phyloP scores from a whole-genome alignment of 1,139 yeast genomes.

The Ashbya aceris region DNA sequence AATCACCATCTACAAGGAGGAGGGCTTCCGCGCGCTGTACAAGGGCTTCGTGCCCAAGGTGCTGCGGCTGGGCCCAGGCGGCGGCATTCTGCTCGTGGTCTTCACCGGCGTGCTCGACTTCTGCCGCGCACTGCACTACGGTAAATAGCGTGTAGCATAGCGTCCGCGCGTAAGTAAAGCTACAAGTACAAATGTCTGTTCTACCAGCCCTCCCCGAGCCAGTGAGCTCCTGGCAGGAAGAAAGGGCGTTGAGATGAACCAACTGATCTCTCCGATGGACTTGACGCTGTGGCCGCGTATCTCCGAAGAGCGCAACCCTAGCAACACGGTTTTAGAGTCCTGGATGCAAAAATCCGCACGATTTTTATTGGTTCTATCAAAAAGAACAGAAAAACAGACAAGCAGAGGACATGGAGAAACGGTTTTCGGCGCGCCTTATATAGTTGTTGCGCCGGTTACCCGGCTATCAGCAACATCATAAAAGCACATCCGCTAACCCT shows the following conservation, averaged over 20 bases:
- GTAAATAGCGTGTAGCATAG: neutral
- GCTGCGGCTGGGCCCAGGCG: slow-evolving; percentile 96
- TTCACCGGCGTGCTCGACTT: slow-evolving; percentile 93
- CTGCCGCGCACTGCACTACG: slow-evolving; percentile 40
- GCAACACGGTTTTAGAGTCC: slow-evolving; percentile 61
- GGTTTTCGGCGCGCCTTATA: slow-evolving; percentile 4
- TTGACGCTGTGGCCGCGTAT: slow-evolving; percentile 41
- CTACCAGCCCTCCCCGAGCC: slow-evolving; percentile 47
- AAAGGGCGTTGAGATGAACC: slow-evolving; percentile 58
- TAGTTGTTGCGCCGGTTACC: slow-evolving; percentile 1
- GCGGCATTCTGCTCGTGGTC: slow-evolving; percentile 93
- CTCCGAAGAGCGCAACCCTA: slow-evolving; percentile 28
- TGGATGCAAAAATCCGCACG: slow-evolving; percentile 56
- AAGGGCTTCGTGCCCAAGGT: slow-evolving; percentile 97
- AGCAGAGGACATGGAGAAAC: slow-evolving; percentile 5
- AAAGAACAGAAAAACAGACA: slow-evolving; percentile 10
- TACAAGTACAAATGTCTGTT: slow-evolving; percentile 35
- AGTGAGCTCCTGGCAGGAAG: slow-evolving; percentile 27
- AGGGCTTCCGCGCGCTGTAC: slow-evolving; percentile 80
- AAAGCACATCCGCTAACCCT: neutral
- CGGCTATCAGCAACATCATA: neutral
- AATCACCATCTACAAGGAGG: slow-evolving; percentile 70
- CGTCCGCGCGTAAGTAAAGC: neutral
- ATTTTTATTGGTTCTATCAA: slow-evolving; percentile 19
- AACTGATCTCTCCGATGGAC: slow-evolving; percentile 54